A percentile compares a stretch with the other conserved stretches of the same genome.
These are phyloP conservation scores for Boeremia lycopersici DNA, from an alignment of 2,329 filamentous ascomycete genomes.

Conservation along the genomic window DNA sequence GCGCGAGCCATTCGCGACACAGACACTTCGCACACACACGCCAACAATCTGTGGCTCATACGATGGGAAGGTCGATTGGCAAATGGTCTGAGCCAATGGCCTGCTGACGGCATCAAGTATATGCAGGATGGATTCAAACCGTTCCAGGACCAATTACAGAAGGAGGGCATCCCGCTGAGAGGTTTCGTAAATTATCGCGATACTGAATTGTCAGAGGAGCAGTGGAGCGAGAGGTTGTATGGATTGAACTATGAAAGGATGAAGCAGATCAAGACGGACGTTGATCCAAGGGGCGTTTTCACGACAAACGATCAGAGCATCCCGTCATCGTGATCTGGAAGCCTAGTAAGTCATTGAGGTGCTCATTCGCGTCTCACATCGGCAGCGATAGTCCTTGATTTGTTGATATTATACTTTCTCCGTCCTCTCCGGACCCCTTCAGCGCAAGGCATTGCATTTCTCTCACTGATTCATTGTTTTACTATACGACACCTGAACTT, in stretches of 20 bases:
- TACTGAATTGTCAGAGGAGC: constrained; percentile 17
- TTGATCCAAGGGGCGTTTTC: constrained; percentile 21
- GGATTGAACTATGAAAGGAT: constrained; percentile 25
- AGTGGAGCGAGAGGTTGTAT: constrained; percentile 27
- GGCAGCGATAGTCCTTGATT: too few species aligned
- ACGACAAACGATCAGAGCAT: constrained; percentile 24
- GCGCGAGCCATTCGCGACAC: constrained; percentile 12
- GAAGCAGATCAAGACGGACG: constrained; percentile 21
- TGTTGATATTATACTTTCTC: too few species aligned
- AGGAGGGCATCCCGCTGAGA: constrained; percentile 12
- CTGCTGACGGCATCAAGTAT: constrained; percentile 19
- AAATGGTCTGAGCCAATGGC: constrained; percentile 7
- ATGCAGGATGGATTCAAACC: constrained; percentile 21
- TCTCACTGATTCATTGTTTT: too few species aligned
- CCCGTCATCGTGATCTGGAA: not conserved
- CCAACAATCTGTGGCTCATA: constrained; percentile 21
- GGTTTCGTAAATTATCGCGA: constrained; percentile 28
- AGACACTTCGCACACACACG: constrained; percentile 14
- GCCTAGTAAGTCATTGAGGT: too few species aligned
- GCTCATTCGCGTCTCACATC: too few species aligned
- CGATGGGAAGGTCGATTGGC: constrained; percentile 19
- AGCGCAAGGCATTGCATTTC: too few species aligned
- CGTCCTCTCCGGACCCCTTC: too few species aligned
- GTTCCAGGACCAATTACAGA: constrained; percentile 20
- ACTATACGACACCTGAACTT: too few species aligned